Evolutionary conservation across 495 filamentous ascomycete genomes (phyloP).

Genomic region (Niebla homalea): DNA sequence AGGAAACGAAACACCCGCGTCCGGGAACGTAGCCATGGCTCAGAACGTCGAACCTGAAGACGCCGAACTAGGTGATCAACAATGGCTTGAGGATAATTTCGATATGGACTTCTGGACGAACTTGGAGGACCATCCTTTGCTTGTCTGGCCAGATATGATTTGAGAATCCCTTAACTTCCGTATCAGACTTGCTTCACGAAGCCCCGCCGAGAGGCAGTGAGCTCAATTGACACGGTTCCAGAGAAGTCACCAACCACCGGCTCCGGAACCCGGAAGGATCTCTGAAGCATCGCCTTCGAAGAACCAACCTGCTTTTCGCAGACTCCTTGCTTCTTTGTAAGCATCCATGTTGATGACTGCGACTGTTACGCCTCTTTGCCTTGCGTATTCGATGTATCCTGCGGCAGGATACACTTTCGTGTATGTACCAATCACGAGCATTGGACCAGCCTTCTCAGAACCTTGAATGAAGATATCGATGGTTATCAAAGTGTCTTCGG

Average conservation of each 20-base stretch:
- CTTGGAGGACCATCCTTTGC: neutral
- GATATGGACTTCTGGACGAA: constrained; percentile 1
- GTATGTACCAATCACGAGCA: constrained; percentile 51
- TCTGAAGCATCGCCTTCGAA: constrained; percentile 36
- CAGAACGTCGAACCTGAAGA: neutral
- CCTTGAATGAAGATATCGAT: too few species aligned
- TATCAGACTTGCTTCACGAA: too few species aligned
- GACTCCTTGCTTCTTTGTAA: constrained; percentile 13
- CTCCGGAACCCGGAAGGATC: constrained; percentile 8
- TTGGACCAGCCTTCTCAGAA: too few species aligned
- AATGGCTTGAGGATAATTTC: neutral
- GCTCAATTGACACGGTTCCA: too few species aligned
- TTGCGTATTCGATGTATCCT: constrained; percentile 37
- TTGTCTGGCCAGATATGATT: neutral
- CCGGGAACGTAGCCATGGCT: neutral
- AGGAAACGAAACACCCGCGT: neutral
- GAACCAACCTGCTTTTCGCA: constrained; percentile 32
- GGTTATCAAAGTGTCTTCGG: neutral
- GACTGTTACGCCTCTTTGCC: constrained; percentile 38
- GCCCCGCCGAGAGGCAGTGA: too few species aligned
- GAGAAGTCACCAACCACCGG: too few species aligned
- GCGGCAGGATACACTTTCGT: constrained; percentile 48
- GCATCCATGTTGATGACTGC: constrained; percentile 49
- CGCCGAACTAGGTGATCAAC: neutral
- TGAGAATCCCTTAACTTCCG: too few species aligned